Base-by-base conservation (phyloP, 768 basidiomycete genomes). In the Goffeauzyma gilvescens region DNA sequence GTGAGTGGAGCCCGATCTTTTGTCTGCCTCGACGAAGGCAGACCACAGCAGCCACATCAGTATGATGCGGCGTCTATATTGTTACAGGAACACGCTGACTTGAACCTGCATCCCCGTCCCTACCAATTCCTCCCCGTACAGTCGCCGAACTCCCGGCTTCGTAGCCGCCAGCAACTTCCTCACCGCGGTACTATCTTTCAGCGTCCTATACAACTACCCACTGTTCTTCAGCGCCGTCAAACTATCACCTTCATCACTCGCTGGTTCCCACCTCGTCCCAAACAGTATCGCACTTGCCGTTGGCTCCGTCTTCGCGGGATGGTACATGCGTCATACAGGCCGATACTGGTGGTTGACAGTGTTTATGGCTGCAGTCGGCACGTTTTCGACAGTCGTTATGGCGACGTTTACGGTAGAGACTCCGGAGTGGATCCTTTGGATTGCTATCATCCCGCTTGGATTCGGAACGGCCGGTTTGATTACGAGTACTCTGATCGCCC, bases 251-350 rank as follows among this genome's bases (percentile, higher is more conserved):
- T 72, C 85, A 18, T 73, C 78, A 32, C 68, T 71, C 46, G 72
- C 87, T 42, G 86, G 85, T 76, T 48, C 50, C 9, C 89, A 89
- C 66, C 66, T 98, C 17, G 66, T 96, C 27, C 86, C 89, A 18
- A 87, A 90, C 65, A 84, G 83, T 26, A 65, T 81, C 49, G 77
- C 81, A 37, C 71, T 93, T 42, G 79, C 86, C 3, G 67, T 71
- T 1, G 90, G 90, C 18, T 89, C 85, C 49, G 71, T 98, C 24
- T 69, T 78, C 38, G 83, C 84, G 31, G 90, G 90, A 53, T 89
- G 78, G 76, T 80, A 60, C 13, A 56, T 60, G 26, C 31, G 52
- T 17, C 49, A 67, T 52, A 89, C 86, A 2, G 89, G 86, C 23
- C 82, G 79, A 64, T 73, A 90, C 41, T 89, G 38, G 55, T 83